Evolutionary conservation across 306 rosid genomes (phyloP).

Genomic region (Rosa chinensis): DNA sequence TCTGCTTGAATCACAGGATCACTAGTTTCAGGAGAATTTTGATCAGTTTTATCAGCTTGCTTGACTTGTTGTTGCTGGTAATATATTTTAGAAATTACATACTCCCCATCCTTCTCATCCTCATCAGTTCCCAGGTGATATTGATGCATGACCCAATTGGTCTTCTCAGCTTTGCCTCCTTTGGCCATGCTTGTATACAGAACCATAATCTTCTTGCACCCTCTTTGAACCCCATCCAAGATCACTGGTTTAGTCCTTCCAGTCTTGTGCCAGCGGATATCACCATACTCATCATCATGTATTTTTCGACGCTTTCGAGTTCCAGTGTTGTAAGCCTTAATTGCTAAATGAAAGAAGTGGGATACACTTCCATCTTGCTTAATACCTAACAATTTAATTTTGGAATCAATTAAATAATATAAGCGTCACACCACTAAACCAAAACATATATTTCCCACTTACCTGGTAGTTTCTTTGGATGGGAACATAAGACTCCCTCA

Average conservation of each 20-base stretch:
- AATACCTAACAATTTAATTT: constrained; percentile 43
- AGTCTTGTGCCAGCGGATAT: constrained; percentile 93
- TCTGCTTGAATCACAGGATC: constrained; percentile 47
- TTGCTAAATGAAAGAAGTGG: constrained; percentile 80
- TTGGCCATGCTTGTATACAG: constrained; percentile 44
- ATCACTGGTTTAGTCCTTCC: constrained; percentile 75
- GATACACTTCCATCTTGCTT: constrained; percentile 77
- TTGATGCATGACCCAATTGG: constrained; percentile 92
- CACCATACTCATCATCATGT: constrained; percentile 59
- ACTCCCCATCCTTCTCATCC: constrained; percentile 74
- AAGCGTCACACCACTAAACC: constrained; percentile 13
- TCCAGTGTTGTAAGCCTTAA: constrained; percentile 85
- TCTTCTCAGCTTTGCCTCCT: constrained; percentile 78
- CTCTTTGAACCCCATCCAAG: constrained; percentile 60
- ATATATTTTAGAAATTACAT: constrained; percentile 68
- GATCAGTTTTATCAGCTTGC: constrained; percentile 50
- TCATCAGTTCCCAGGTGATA: constrained; percentile 77
- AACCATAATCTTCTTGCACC: constrained; percentile 90
- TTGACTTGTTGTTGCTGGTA: constrained; percentile 66
- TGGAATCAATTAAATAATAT: constrained; percentile 10
- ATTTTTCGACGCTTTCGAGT: constrained; percentile 78
- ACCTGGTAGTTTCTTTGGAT: constrained; percentile 83
- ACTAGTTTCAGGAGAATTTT: constrained; percentile 46
- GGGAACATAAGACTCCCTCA: constrained; percentile 78
- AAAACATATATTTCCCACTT: constrained; percentile 22